These are phyloP conservation scores for Ophiocordyceps camponoti-leonardi DNA, from an alignment of 2,329 filamentous ascomycete genomes.

Conservation along the genomic window DNA sequence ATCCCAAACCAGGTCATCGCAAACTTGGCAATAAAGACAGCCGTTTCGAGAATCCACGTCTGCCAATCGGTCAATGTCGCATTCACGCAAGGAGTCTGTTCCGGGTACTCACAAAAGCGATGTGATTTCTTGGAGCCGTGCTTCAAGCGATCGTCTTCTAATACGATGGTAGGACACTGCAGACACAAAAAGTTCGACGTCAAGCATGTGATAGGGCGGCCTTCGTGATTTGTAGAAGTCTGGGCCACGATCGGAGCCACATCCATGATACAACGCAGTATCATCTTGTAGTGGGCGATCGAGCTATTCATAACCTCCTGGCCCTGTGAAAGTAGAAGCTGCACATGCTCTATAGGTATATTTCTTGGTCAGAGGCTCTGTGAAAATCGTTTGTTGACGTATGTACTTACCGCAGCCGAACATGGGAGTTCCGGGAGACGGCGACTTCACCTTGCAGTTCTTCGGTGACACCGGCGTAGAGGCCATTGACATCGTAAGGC, in stretches of 20 bases:
- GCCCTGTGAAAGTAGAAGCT: constrained; percentile 43
- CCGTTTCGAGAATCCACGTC: constrained; percentile 65
- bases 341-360: constrained; percentile 47
- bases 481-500: constrained; percentile 23
- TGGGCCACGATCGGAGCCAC: constrained; percentile 45
- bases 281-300: constrained; percentile 53
- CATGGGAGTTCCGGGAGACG: constrained; percentile 38
- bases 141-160: constrained; percentile 44
- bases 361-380: constrained; percentile 5
- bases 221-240: constrained; percentile 42
- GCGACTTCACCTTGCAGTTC: constrained; percentile 41
- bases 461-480: constrained; percentile 37
- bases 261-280: constrained; percentile 55
- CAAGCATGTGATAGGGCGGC: constrained; percentile 39
- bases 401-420: constrained; percentile 44
- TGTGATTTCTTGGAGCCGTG: constrained; percentile 56
- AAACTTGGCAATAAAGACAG: constrained; percentile 63
- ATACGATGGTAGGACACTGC: constrained; percentile 54
- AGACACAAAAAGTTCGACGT: constrained; percentile 56
- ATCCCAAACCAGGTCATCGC: constrained; percentile 70
- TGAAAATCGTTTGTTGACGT: background rate
- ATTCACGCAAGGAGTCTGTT: background rate
- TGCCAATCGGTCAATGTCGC: constrained; percentile 18
- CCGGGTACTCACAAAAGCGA: constrained; percentile 47
- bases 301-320: constrained; percentile 51